Conservation (phyloP, 2,329 filamentous ascomycete species). For the Calonectria fujianensis region DNA sequence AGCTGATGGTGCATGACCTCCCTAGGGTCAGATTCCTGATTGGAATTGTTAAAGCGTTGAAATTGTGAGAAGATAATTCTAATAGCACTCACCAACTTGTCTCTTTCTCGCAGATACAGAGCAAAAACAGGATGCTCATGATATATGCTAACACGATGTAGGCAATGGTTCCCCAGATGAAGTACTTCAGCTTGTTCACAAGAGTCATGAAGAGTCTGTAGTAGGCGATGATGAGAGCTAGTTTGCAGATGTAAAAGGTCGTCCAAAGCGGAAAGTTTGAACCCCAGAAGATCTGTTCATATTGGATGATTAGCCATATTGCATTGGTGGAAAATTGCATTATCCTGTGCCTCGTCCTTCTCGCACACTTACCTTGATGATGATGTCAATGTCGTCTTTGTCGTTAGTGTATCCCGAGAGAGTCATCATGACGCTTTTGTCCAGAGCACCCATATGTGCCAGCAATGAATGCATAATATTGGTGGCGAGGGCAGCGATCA, state of each 20-base stretch:
- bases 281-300: not conserved
- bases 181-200: conserved; percentile 6
- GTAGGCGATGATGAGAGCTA: not conserved
- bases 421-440: not conserved
- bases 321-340: no score
- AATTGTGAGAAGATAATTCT: no score
- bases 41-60: not conserved
- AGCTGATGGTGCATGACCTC: not conserved
- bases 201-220: conserved; percentile 12
- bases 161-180: not conserved
- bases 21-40: not conserved
- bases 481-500: not conserved
- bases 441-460: not conserved
- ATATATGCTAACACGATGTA: not conserved
- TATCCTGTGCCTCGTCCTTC: no score
- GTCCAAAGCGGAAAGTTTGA: conserved; percentile 4
- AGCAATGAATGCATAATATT: not conserved
- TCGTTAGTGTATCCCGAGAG: not conserved
- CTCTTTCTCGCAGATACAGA: conserved; percentile 1
- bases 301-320: not conserved
- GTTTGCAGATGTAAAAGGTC: conserved; percentile 3
- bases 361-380: conserved; percentile 6
- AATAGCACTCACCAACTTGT: not conserved
- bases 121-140: not conserved
- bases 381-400: not conserved